phyloP scores from a whole-genome alignment of 1,284 basidiomycete species.

The Golubevia sp. region DNA sequence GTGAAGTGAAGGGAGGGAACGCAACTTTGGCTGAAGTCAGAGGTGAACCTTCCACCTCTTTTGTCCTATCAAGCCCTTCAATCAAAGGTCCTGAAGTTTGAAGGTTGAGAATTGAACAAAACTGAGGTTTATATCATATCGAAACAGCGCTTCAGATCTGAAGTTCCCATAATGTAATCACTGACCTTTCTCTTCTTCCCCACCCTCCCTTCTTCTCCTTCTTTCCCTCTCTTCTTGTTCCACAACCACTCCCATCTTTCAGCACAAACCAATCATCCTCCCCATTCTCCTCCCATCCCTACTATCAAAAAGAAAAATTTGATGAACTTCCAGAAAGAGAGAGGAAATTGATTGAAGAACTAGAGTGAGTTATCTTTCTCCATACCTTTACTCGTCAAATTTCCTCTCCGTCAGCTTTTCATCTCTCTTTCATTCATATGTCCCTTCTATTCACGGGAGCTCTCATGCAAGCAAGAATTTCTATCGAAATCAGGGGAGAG shows the following conservation, averaged over 20 bases:
- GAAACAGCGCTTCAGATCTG: too few species aligned
- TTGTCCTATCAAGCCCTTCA: too few species aligned
- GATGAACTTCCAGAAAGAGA: conserved; percentile 54
- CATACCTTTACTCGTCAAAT: too few species aligned
- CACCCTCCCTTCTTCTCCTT: conserved; percentile 11
- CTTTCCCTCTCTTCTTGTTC: conserved; percentile 24
- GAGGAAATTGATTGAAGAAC: conserved; percentile 44
- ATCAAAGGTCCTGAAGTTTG: not conserved
- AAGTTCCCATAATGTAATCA: too few species aligned
- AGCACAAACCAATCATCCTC: conserved; percentile 15
- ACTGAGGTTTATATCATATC: conserved; percentile 5
- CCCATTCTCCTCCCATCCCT: conserved; percentile 38
- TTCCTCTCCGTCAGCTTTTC: too few species aligned
- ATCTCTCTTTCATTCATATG: not conserved
- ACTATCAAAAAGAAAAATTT: conserved; percentile 53
- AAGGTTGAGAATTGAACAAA: not conserved
- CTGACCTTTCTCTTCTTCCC: conserved; percentile 23
- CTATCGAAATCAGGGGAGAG: too few species aligned
- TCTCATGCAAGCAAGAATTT: too few species aligned
- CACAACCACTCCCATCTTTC: conserved; percentile 10
- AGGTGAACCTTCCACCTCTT: too few species aligned
- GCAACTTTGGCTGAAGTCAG: too few species aligned
- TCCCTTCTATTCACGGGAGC: not conserved
- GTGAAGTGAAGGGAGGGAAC: too few species aligned
- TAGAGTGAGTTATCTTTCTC: conserved; percentile 40